These are phyloP conservation scores for Fonsecaea pedrosoi DNA, from an alignment of 2,329 filamentous ascomycete genomes.

Conservation along the genomic window DNA sequence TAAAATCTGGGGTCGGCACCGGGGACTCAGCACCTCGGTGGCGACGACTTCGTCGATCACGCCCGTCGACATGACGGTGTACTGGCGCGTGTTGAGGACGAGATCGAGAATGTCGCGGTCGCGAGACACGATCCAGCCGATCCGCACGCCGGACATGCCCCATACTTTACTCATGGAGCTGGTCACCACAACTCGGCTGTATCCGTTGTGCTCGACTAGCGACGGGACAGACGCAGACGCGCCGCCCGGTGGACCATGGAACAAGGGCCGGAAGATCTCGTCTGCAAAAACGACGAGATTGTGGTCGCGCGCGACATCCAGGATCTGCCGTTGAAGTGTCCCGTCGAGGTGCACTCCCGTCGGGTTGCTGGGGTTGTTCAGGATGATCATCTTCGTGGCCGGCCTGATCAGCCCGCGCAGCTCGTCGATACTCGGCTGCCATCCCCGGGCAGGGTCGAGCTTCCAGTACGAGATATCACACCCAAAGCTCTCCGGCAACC, in stretches of 20 bases:
- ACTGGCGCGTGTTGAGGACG: constrained; percentile 73
- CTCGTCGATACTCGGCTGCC: constrained; percentile 70
- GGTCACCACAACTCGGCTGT: constrained; percentile 73
- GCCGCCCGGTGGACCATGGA: constrained; percentile 66
- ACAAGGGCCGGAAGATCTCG: constrained; percentile 85
- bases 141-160: constrained; percentile 77
- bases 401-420: constrained; percentile 65
- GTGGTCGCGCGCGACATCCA: constrained; percentile 67
- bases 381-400: constrained; percentile 64
- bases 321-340: constrained; percentile 65
- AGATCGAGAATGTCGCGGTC: constrained; percentile 67
- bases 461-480: constrained; percentile 80
- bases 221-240: constrained; percentile 41
- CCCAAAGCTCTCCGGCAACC: constrained; percentile 74
- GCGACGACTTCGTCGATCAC: constrained; percentile 81
- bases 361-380: constrained; percentile 83
- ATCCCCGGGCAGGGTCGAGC: constrained; percentile 68
- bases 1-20: constrained; percentile 67
- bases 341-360: constrained; percentile 73
- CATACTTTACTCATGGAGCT: constrained; percentile 88
- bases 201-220: constrained; percentile 58
- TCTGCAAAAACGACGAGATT: constrained; percentile 74
- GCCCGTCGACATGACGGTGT: constrained; percentile 84
- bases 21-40: constrained; percentile 71
- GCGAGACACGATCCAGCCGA: constrained; percentile 83